A percentile compares a stretch with the other conserved stretches of the same genome.
Conservation (phyloP, 257 asterid species). For the Fraxinus americana region DNA sequence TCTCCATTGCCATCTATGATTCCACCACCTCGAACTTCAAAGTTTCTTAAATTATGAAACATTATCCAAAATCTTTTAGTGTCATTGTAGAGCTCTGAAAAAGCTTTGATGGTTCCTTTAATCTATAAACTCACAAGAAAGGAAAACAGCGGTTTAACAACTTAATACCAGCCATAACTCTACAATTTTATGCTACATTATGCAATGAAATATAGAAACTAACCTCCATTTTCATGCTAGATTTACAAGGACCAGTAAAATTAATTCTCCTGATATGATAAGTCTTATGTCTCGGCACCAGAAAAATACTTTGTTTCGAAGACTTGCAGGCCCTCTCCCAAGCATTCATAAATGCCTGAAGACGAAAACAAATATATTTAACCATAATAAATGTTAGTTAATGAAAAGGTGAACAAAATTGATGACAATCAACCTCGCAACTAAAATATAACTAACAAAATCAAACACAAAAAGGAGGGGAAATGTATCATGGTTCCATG, state of each 20-base stretch:
- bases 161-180: not conserved
- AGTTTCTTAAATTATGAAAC: slow-evolving; percentile 53
- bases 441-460: slow-evolving; percentile 21
- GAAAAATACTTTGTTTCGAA: slow-evolving; percentile 34
- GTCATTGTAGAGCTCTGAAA: slow-evolving; percentile 45
- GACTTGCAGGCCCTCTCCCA: slow-evolving; percentile 75
- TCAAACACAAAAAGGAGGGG: not conserved
- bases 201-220: slow-evolving; percentile 10
- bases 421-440: slow-evolving; percentile 14
- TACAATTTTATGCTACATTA: too few species aligned
- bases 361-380: not conserved
- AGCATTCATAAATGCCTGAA: slow-evolving; percentile 74
- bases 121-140: slow-evolving; percentile 41
- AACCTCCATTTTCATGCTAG: slow-evolving; percentile 62
- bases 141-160: not conserved
- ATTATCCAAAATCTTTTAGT: slow-evolving; percentile 72
- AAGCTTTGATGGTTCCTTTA: slow-evolving; percentile 66
- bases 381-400: not conserved
- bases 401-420: not conserved
- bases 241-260: slow-evolving; percentile 69
- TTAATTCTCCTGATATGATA: slow-evolving; percentile 63
- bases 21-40: slow-evolving; percentile 73
- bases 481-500: not conserved
- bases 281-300: slow-evolving; percentile 56
- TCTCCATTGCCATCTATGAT: slow-evolving; percentile 77